Conservation (phyloP, 2,329 filamentous ascomycete species). For the Orbilia blumenaviensis region DNA sequence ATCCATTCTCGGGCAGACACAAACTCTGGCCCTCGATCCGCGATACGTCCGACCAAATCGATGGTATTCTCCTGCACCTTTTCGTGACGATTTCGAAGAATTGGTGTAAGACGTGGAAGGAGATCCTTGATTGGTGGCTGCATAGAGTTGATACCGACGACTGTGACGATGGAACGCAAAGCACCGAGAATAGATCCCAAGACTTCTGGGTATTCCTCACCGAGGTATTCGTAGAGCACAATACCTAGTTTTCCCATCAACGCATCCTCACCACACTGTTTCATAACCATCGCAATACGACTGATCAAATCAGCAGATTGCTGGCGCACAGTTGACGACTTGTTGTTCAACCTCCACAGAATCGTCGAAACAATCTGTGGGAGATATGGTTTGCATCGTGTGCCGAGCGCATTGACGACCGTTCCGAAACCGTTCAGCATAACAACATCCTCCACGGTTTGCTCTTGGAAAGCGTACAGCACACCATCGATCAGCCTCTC, state of each 20-base stretch:
- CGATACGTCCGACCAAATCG: slow-evolving; percentile 95
- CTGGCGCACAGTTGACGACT: slow-evolving; percentile 93
- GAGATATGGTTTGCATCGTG: slow-evolving; percentile 92
- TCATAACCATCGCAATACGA: slow-evolving; percentile 98
- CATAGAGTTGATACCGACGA: slow-evolving; percentile 98
- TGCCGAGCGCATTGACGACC: slow-evolving; percentile 92
- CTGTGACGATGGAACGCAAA: slow-evolving; percentile 93
- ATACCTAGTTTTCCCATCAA: slow-evolving; percentile 94
- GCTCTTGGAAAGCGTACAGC: slow-evolving; percentile 95
- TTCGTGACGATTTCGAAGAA: slow-evolving; percentile 95
- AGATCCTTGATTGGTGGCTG: slow-evolving; percentile 97
- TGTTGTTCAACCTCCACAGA: slow-evolving; percentile 96
- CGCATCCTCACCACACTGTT: slow-evolving; percentile 94
- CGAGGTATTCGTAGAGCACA: slow-evolving; percentile 96
- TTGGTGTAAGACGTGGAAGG: slow-evolving; percentile 93
- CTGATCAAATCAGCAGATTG: slow-evolving; percentile 97
- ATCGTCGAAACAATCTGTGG: slow-evolving; percentile 97
- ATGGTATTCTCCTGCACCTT: slow-evolving; percentile 99
- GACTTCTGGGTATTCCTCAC: slow-evolving; percentile 98
- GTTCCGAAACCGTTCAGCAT: slow-evolving; percentile 98
- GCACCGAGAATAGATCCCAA: slow-evolving; percentile 95
- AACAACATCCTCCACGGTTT: slow-evolving; percentile 93
- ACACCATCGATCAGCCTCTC: slow-evolving; percentile 95
- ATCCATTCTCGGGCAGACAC: slow-evolving; percentile 99
- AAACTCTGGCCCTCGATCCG: slow-evolving; percentile 92